Percentiles rank a stretch among this genome's conserved stretches.
Conservation (phyloP, 2,329 filamentous ascomycete species). For the Epichloe scottii region DNA sequence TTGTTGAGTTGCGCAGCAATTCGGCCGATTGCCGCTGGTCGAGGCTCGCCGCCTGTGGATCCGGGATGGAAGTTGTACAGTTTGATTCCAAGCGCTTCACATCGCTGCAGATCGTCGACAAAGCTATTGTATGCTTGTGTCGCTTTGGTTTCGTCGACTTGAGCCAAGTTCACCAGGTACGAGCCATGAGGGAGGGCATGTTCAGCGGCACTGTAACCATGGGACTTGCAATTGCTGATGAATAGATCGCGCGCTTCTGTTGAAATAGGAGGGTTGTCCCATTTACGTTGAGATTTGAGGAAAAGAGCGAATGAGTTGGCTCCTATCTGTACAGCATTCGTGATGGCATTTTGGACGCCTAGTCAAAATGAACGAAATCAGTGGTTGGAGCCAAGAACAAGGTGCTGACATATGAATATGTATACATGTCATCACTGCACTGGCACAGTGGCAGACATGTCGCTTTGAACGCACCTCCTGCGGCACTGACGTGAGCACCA, state of each 20-base stretch:
- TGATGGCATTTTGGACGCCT: conserved; percentile 83
- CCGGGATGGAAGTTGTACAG: conserved; percentile 99
- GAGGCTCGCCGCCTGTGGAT: conserved; percentile 56
- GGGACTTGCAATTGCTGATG: conserved; percentile 50
- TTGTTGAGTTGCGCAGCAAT: conserved; percentile 75
- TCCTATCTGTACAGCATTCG: conserved; percentile 67
- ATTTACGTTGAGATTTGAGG: conserved; percentile 92
- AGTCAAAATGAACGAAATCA: neutral
- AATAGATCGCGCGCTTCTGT: conserved; percentile 58
- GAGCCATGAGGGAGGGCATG: conserved; percentile 86
- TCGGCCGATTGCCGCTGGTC: conserved; percentile 58
- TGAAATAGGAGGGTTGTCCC: conserved; percentile 69
- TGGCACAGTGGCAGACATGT: too few relatives aligned
- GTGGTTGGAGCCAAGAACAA: too few relatives aligned
- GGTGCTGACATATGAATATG: neutral
- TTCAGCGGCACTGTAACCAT: conserved; percentile 57
- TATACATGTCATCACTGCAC: neutral
- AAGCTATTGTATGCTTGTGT: conserved; percentile 78
- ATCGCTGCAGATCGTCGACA: conserved; percentile 75
- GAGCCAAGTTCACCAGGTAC: conserved; percentile 92
- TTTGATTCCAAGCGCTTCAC: conserved; percentile 71
- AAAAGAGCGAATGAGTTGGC: conserved; percentile 92
- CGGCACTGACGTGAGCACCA: conserved; percentile 82
- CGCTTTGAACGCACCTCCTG: conserved; percentile 51
- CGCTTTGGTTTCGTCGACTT: conserved; percentile 66